Evolutionary conservation across 345 rosid genomes (phyloP).

Genomic region (Eucalyptus grandis): DNA sequence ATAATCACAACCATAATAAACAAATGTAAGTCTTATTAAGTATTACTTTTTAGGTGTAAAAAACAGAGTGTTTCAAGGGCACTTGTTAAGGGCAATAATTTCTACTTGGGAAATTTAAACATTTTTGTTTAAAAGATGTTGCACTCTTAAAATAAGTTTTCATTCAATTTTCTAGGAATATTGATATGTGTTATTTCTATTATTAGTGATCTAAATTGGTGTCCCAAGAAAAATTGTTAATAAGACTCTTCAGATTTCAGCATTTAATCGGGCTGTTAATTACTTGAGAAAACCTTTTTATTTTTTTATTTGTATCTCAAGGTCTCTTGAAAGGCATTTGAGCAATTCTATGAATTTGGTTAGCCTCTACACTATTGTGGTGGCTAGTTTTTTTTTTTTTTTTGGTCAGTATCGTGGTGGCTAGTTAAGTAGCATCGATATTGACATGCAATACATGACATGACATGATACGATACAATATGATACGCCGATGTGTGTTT

Average conservation of each 20-base stretch:
- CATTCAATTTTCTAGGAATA: not conserved
- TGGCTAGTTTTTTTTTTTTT: not conserved
- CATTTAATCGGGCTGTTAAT: not conserved
- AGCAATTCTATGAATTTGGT: not conserved
- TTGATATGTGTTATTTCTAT: not conserved
- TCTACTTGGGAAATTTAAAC: not conserved
- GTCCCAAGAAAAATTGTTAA: not conserved
- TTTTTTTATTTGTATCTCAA: not conserved
- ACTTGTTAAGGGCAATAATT: not conserved
- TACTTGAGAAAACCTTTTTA: not conserved
- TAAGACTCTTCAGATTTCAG: not conserved
- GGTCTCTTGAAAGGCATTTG: not conserved
- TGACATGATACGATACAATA: too few species aligned
- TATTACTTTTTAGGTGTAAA: not conserved
- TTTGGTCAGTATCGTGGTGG: not conserved
- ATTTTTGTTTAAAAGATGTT: not conserved
- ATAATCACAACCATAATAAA: not conserved
- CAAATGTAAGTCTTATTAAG: not conserved
- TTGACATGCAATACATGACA: not conserved
- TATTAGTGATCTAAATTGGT: not conserved
- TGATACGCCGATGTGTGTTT: too few species aligned
- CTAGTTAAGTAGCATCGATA: not conserved
- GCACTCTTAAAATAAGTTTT: not conserved
- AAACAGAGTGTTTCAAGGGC: not conserved
- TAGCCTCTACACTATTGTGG: not conserved